Evolutionary conservation across 331 rosid genomes (phyloP), one percentile per base, ranked within the genome.

Genomic region (Cydonia oblonga): DNA sequence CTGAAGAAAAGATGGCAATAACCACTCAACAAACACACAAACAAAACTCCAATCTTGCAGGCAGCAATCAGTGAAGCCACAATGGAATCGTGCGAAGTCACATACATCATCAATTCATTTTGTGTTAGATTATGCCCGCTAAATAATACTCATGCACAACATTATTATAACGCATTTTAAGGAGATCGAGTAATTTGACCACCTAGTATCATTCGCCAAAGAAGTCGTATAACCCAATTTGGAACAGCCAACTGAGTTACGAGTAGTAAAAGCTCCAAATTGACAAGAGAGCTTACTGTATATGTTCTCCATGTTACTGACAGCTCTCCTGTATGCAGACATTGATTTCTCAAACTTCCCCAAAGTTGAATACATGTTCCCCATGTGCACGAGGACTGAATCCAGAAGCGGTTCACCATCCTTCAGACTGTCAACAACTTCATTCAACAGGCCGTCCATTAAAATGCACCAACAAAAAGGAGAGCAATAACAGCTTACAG

Each of bases 321-420:
- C 73, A 64, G 97, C 87, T 82, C 96, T 89, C 83, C 78, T 81
- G 82, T 93, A 89, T 12, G 75, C 44, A 61, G 78, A 74, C 66
- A 85, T 22, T 15, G 96, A 89, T 66, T 87, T 87, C 52, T 86
- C 87, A 81, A 86, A 82, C 76, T 84, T 84, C 64, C 80, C 83
- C 81, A 93, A 80, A 56, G 85, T 76, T 29, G 86, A 84, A 81
- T 81, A 91, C 96, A 93, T 86, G 73, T 92, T 89, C 70, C 97
- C 97, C 96, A 93, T 91, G 81, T 93, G 98, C 87, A 87, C 78
- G 32, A 93, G 91, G 71, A 93, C 87, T 16, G 90, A 84, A 86
- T 87, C 95, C 76, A 89, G 81, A 81, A 72, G 82, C 2, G 84
- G 90, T 63, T 80, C 92, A 53, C 78, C 84, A 78, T 91, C 91